Evolutionary conservation across 2,329 filamentous ascomycete species (phyloP).

Genomic region (Ophiosphaerella narmari): DNA sequence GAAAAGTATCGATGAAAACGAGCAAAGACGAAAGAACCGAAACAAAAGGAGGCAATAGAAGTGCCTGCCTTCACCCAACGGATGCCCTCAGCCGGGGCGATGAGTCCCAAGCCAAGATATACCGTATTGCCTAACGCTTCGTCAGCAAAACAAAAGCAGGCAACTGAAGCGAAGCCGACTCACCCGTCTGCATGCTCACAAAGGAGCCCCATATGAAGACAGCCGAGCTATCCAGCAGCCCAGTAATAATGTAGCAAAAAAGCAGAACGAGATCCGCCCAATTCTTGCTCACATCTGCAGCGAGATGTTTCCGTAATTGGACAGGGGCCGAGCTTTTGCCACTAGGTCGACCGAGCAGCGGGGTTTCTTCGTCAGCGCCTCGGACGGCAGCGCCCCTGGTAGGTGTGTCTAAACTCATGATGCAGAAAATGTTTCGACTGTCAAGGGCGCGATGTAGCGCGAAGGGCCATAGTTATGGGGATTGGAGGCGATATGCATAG

Average conservation of each 20-base stretch:
- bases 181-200: slow-evolving; percentile 82
- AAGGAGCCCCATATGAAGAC: slow-evolving; percentile 80
- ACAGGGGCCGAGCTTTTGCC: slow-evolving; percentile 25
- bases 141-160: slow-evolving; percentile 16
- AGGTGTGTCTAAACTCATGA: slow-evolving; percentile 16
- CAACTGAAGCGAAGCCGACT: slow-evolving; percentile 19
- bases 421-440: slow-evolving; percentile 11
- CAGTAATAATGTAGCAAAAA: slow-evolving; percentile 76
- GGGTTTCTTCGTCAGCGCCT: slow-evolving; percentile 36
- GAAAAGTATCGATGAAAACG: slow-evolving; percentile 68
- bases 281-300: slow-evolving; percentile 60
- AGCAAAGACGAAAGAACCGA: slow-evolving; percentile 73
- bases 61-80: slow-evolving; percentile 74
- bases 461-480: slow-evolving; percentile 10
- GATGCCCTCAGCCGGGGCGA: slow-evolving; percentile 56
- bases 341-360: slow-evolving; percentile 33
- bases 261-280: slow-evolving; percentile 72
- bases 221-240: slow-evolving; percentile 75
- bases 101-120: slow-evolving; percentile 76
- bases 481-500: slow-evolving; percentile 8
- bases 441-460: slow-evolving; percentile 4
- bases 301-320: slow-evolving; percentile 41
- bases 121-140: slow-evolving; percentile 67
- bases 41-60: slow-evolving; percentile 71
- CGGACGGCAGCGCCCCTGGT: slow-evolving; percentile 10